Base-by-base conservation (phyloP, 176 grass and related monocot genomes). In the Oryza punctata region DNA sequence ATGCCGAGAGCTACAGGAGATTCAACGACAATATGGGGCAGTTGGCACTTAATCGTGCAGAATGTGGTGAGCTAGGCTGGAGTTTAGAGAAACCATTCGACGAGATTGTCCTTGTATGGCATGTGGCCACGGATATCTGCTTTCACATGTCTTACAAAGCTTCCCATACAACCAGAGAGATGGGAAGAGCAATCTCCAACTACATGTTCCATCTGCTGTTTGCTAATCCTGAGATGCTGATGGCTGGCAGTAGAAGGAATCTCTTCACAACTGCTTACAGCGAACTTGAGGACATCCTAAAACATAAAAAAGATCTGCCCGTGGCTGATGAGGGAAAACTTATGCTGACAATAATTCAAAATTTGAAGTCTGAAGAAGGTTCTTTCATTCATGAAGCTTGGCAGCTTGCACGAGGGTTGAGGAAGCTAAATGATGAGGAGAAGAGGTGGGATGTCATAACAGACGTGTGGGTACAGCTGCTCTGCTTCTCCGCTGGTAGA, bases 221-320 rank as follows among this genome's bases (percentile, higher is more conserved):
- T 43, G 68, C 19, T 43, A 70, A 70, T 43, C 35, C 68, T 41
- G 68, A 70, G 35, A 70, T 70, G 68, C 68, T 70, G 40, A 70
- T 70, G 68, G 19, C 68, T 23, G 68, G 68, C 6, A 43, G 68
- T 32, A 70, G 21, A 21, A 70, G 37, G n/a, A 70, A 37, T 37
- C 38, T 70, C 16, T 40, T 70, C n/a, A 37, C 37, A 43, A 70
- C 21, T 11, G 68, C 35, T 10, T 70, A 41, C 21, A 23, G 23
- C 9, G 68, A 70, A 70, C 68, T 70, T 70, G 68, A 14, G 37
- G 35, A 37, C 68, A 70, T 70, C 68, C 19, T 70, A 5, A 12
- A 70, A 21, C 33, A 21, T 70, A 16, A 40, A 1, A n/a, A n/a
- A n/a, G n/a, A n/a, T n/a, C n/a, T n/a, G n/a, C n/a, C n/a, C n/a